Percentiles rank a stretch among this genome's conserved stretches.
Evolutionary conservation across 306 rosid species (phyloP).

Genomic region (Prunus campanulata): DNA sequence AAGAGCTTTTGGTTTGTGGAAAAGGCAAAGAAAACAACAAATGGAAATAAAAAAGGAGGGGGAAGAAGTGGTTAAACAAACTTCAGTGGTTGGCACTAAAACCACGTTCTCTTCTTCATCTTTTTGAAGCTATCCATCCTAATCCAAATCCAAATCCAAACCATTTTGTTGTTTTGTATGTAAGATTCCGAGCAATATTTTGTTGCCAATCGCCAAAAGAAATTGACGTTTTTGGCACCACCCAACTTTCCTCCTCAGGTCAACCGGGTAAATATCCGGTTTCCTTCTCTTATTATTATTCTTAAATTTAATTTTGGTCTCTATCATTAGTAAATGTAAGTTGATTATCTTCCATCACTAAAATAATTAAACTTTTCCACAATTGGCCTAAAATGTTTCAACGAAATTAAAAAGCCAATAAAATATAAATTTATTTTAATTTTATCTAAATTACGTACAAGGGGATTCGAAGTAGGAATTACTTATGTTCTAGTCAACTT

Average conservation of each 20-base stretch:
- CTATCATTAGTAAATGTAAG: too few relatives aligned
- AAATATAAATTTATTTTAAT: too few relatives aligned
- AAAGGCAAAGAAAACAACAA: neutral
- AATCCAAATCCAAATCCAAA: neutral
- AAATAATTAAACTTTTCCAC: too few relatives aligned
- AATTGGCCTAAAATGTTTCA: too few relatives aligned
- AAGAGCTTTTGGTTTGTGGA: neutral
- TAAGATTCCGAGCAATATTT: constrained; percentile 48
- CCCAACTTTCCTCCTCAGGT: neutral
- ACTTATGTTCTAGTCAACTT: too few relatives aligned
- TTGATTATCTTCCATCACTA: too few relatives aligned
- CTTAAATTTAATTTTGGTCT: neutral
- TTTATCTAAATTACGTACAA: too few relatives aligned
- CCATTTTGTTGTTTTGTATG: constrained; percentile 19
- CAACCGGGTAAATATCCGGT: constrained; percentile 16
- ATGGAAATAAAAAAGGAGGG: neutral
- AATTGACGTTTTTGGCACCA: constrained; percentile 44
- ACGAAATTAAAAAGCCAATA: too few relatives aligned
- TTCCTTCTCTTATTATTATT: neutral
- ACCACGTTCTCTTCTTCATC: constrained; percentile 30
- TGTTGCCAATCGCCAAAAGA: constrained; percentile 26
- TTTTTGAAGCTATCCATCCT: neutral
- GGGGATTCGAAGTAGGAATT: accelerated
- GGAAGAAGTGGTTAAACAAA: constrained; percentile 1
- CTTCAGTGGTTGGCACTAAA: constrained; percentile 31